phyloP scores from a whole-genome alignment of 805 yeast genomes.

The Candida pseudofarinosa region DNA sequence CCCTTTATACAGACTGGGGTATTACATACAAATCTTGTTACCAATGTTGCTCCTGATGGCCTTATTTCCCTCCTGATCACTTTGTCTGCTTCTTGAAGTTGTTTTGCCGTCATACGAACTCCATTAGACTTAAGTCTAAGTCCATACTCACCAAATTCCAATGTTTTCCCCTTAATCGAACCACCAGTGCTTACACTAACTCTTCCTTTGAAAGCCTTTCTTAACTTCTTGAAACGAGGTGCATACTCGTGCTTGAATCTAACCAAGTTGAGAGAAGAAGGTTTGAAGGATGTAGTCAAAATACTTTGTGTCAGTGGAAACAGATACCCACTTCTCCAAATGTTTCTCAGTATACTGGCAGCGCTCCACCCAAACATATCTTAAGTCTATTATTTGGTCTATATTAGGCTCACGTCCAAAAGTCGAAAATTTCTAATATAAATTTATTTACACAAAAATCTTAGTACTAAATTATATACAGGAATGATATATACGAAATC shows the following conservation, averaged over 20 bases:
- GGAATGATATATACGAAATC: constrained; percentile 1
- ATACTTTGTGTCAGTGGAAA: neutral
- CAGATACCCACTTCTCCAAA: neutral
- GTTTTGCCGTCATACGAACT: constrained; percentile 77
- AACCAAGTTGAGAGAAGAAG: neutral
- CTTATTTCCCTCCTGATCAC: constrained; percentile 81
- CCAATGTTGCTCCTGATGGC: constrained; percentile 68
- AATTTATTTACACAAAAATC: constrained; percentile 4
- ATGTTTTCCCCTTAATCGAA: constrained; percentile 79
- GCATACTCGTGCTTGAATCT: constrained; percentile 67
- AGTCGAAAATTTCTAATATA: neutral
- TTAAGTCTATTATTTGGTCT: neutral
- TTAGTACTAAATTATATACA: constrained; percentile 2
- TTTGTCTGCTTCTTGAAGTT: constrained; percentile 85
- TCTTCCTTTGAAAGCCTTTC: constrained; percentile 89
- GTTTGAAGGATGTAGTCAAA: neutral
- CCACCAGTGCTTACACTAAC: constrained; percentile 95
- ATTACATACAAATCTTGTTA: constrained; percentile 78
- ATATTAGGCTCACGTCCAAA: neutral
- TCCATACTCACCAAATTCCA: constrained; percentile 81
- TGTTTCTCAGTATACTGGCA: neutral
- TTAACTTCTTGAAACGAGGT: constrained; percentile 64
- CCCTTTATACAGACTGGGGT: constrained; percentile 94
- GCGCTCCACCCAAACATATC: neutral
- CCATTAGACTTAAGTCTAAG: constrained; percentile 89